Percentiles rank a stretch among this genome's conserved stretches.
Conservation (phyloP, 2,329 filamentous ascomycete genomes). For the Colletotrichum sp. region DNA sequence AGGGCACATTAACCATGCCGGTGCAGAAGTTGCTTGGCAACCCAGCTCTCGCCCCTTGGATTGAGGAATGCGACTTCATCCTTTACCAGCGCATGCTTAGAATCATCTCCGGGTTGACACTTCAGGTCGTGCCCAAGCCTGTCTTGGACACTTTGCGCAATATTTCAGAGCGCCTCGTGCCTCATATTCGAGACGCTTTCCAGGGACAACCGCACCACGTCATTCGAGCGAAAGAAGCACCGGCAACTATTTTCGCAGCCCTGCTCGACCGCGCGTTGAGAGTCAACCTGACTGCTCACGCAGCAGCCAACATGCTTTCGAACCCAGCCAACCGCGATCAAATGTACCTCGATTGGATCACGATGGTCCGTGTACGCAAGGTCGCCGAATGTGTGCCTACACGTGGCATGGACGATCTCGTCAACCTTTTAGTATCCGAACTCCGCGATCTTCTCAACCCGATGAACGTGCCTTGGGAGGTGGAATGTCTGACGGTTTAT, state of each 20-base stretch:
- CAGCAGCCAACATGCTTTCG: constrained; percentile 89
- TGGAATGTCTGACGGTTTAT: constrained; percentile 66
- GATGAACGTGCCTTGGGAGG: constrained; percentile 67
- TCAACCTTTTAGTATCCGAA: constrained; percentile 67
- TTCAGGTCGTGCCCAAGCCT: constrained; percentile 88
- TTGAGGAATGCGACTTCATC: constrained; percentile 92
- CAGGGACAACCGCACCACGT: constrained; percentile 86
- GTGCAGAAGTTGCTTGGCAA: constrained; percentile 91
- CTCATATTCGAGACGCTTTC: constrained; percentile 85
- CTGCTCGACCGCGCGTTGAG: constrained; percentile 86
- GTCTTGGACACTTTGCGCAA: constrained; percentile 87
- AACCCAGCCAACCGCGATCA: constrained; percentile 88
- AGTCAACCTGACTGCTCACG: constrained; percentile 92
- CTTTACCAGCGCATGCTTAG: constrained; percentile 98
- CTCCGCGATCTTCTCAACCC: constrained; percentile 75
- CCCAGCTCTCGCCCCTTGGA: constrained; percentile 84
- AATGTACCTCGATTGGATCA: constrained; percentile 94
- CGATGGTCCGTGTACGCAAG: constrained; percentile 66
- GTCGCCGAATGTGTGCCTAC: constrained; percentile 68
- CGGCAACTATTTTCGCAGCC: constrained; percentile 86
- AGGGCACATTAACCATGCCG: constrained; percentile 94
- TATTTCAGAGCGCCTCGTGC: constrained; percentile 81
- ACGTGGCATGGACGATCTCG: constrained; percentile 69
- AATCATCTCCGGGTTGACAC: constrained; percentile 84
- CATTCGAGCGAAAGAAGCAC: constrained; percentile 83